phyloP scores from a whole-genome alignment of 257 asterid species.

The Solanum ossicruentum region DNA sequence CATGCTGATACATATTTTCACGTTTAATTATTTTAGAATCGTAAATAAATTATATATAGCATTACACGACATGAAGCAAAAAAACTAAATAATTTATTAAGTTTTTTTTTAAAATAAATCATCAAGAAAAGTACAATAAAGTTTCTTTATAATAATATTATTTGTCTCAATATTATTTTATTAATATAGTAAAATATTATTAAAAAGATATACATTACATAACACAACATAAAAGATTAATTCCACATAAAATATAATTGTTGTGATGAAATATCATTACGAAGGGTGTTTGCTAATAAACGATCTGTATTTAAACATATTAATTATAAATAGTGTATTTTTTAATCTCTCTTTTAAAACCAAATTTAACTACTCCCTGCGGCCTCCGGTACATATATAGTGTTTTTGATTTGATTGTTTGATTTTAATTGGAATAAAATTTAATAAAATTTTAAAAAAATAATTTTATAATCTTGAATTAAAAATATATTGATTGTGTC shows the following conservation, averaged over 20 bases:
- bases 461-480: too few relatives aligned
- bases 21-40: background rate
- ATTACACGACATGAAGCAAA: background rate
- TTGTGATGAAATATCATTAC: background rate
- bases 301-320: background rate
- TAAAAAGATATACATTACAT: background rate
- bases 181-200: too few relatives aligned
- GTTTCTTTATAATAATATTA: background rate
- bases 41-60: background rate
- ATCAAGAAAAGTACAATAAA: background rate
- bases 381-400: fast-evolving
- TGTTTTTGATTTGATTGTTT: background rate
- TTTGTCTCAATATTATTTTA: too few relatives aligned
- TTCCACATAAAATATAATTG: background rate
- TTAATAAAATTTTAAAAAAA: too few relatives aligned
- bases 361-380: background rate
- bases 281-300: background rate
- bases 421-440: background rate
- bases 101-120: background rate
- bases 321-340: too few relatives aligned
- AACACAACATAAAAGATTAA: background rate
- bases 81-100: background rate
- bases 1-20: too few relatives aligned
- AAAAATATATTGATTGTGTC: too few relatives aligned
- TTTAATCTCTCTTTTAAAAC: background rate